A percentile compares a stretch with the other conserved stretches of the same genome.
Evolutionary conservation across 495 filamentous ascomycete species (phyloP).

Genomic region (Paragyromitra xinjiangensis): DNA sequence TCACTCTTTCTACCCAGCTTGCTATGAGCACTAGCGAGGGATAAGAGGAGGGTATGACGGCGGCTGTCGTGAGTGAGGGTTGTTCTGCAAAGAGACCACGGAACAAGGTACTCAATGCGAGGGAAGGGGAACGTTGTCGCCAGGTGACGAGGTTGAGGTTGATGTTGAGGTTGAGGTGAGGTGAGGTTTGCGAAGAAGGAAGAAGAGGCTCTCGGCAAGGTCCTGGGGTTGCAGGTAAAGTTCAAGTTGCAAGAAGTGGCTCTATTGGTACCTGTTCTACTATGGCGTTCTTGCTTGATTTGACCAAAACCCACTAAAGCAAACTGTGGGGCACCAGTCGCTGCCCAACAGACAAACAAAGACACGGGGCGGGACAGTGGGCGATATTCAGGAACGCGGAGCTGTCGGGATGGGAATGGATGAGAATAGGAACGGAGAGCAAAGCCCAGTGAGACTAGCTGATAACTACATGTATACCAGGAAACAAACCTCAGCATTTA

Average conservation of each 20-base stretch:
- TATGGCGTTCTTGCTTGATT: constrained; percentile 45
- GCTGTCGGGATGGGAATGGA: background rate
- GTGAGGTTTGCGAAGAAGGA: constrained; percentile 36
- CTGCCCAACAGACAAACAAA: constrained; percentile 32
- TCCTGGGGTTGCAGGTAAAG: constrained; percentile 42
- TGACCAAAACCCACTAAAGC: constrained; percentile 16
- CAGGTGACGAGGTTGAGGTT: constrained; percentile 32
- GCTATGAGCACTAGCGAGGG: constrained; percentile 35
- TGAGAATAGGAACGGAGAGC: background rate
- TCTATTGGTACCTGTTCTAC: constrained; percentile 24
- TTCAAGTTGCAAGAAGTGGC: constrained; percentile 37
- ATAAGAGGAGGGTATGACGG: constrained; percentile 36
- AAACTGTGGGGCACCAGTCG: constrained; percentile 44
- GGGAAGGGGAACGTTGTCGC: constrained; percentile 27
- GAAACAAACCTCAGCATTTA: constrained; percentile 38
- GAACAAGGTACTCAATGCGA: constrained; percentile 49
- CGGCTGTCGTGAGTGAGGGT: constrained; percentile 29
- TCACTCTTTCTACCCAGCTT: constrained; percentile 27
- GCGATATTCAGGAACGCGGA: constrained; percentile 41
- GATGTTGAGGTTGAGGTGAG: constrained; percentile 30
- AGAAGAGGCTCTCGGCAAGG: constrained; percentile 49
- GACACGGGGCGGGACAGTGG: constrained; percentile 35
- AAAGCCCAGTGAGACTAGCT: constrained; percentile 23
- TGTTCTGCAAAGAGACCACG: constrained; percentile 42
- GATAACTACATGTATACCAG: background rate